A percentile compares a stretch with the other conserved stretches of the same genome.
phyloP scores from a whole-genome alignment of 371 early-diverging fungal species.

The Apophysomyces ossiformis region DNA sequence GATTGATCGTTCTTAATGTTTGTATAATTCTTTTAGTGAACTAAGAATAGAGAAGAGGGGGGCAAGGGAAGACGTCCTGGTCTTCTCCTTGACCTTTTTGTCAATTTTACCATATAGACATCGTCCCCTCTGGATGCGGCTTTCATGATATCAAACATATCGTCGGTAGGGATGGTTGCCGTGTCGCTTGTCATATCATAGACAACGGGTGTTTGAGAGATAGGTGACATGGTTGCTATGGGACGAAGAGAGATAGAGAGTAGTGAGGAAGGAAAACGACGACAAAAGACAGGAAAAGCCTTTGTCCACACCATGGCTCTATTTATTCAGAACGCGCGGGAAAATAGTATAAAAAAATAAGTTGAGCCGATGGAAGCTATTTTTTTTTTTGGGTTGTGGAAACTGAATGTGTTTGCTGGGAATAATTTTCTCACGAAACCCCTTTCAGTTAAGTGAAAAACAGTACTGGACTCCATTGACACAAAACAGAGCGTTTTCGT shows the following conservation, averaged over 20 bases:
- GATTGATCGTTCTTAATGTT: conserved; percentile 11
- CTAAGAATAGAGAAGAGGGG: neutral
- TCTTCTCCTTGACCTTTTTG: neutral
- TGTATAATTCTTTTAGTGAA: neutral
- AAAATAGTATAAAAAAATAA: conserved; percentile 1
- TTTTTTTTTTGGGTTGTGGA: too few species aligned
- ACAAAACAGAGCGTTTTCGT: neutral
- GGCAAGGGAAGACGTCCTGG: neutral
- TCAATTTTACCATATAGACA: conserved; percentile 66
- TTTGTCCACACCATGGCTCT: neutral
- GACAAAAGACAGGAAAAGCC: neutral
- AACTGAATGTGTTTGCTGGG: neutral
- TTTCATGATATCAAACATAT: conserved; percentile 82
- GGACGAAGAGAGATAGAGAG: too few species aligned
- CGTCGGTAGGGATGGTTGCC: conserved; percentile 80
- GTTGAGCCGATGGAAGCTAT: too few species aligned
- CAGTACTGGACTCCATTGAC: neutral
- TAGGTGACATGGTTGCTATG: conserved; percentile 1
- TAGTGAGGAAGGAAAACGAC: neutral
- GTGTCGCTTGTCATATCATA: conserved; percentile 67
- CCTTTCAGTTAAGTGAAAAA: too few species aligned
- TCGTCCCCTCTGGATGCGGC: conserved; percentile 79
- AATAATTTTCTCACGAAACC: conserved; percentile 3
- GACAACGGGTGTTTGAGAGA: conserved; percentile 11
- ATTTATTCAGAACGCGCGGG: neutral